phyloP scores from a whole-genome alignment of 1,284 basidiomycete species.

The Tilletia horrida region DNA sequence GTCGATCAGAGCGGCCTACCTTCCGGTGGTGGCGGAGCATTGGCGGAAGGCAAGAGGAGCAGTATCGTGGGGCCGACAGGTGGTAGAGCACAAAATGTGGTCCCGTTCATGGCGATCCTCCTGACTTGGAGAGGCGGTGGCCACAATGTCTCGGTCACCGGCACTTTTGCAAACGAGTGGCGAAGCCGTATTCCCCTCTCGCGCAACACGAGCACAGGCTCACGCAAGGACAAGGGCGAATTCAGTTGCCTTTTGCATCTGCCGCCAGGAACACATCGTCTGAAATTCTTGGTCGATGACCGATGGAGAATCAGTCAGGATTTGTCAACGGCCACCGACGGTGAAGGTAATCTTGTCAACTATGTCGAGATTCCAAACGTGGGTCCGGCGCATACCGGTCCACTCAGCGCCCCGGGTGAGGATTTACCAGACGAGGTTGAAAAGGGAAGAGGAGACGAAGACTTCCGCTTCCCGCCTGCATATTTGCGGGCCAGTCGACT shows the following conservation, averaged over 20 bases:
- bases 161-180: constrained; percentile 64
- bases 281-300: constrained; percentile 94
- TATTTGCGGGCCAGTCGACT: constrained; percentile 9
- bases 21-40: not conserved
- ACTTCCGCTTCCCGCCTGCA: not conserved
- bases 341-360: constrained; percentile 91
- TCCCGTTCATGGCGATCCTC: constrained; percentile 30
- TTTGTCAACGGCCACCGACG: constrained; percentile 85
- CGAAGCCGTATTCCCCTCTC: constrained; percentile 56
- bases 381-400: constrained; percentile 43
- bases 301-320: constrained; percentile 73
- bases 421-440: constrained; percentile 30
- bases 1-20: constrained; percentile 7
- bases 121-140: constrained; percentile 48
- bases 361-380: constrained; percentile 61
- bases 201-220: not conserved
- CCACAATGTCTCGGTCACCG: constrained; percentile 60
- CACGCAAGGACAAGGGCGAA: constrained; percentile 3
- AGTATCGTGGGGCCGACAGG: not conserved
- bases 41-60: constrained; percentile 1
- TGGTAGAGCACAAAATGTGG: not conserved
- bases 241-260: constrained; percentile 44
- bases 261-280: constrained; percentile 85
- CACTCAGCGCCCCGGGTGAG: constrained; percentile 46
- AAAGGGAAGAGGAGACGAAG: not conserved